Base-by-base conservation (phyloP, 305 asterid genomes). In the Solanum hybrid region DNA sequence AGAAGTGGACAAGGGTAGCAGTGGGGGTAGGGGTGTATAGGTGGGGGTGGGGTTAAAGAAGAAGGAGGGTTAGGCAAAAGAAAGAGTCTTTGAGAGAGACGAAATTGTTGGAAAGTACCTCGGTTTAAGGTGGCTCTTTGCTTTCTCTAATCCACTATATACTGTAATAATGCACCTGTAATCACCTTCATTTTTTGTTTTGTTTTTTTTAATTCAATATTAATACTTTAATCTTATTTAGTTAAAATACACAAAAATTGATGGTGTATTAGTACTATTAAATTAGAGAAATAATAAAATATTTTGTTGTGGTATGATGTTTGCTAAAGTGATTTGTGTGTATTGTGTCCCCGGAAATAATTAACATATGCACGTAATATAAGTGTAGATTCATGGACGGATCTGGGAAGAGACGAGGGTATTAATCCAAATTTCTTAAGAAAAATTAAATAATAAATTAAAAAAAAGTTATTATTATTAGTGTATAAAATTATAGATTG, bases 41-140 rank as follows among this genome's bases (percentile, higher is more conserved):
- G 70, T 0, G 38, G 73, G 72, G 38, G 73, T 8, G 37, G 88
- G 75, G 88, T 29, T 84, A 84, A 45, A 45, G 88, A 84, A 45
- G 88, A 2, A 83, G 88, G 26, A 45, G 85, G 38, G 85, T 22
- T 79, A 3, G 20, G 83, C 15, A 70, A 70, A 78, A 78, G 83
- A 84, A 84, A 51, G 38, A 84, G 88, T 84, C 88, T 29, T 45
- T 15, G 75, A 45, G 88, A 83, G 39, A 45, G 88, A 29, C 88
- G 88, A 45, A 29, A 84, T 17, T 84, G 88, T 84, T 26, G 88
- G 88, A 17, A 17, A 83, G 87, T 17, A 83, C 27, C 87, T 41
- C 87, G 87, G n/a, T 83, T 83, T 45, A 84, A 84, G 88, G 88
- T 45, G 88, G 75, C 39, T 84, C 75, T 84, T 84, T 29, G 75